phyloP scores from a whole-genome alignment of 352 stramenopile species.

The Phytopythium mirpurense region DNA sequence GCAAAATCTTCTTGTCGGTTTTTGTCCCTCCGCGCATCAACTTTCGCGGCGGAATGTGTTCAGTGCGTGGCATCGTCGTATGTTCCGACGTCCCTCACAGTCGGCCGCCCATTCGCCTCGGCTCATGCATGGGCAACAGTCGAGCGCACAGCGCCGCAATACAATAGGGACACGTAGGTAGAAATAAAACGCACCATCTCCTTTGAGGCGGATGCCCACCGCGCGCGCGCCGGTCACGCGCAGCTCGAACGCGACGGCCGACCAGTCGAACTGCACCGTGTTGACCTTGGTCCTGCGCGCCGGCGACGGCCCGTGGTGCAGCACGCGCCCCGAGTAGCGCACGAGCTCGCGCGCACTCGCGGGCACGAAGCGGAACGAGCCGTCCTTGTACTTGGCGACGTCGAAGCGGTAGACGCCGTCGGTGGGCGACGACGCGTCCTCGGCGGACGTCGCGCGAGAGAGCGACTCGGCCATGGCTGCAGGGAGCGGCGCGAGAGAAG shows the following conservation, averaged over 20 bases:
- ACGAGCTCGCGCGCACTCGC: slow-evolving; percentile 71
- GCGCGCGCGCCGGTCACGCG: slow-evolving; percentile 43
- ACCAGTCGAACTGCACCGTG: slow-evolving; percentile 85
- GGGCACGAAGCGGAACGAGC: slow-evolving; percentile 55
- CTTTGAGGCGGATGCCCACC: slow-evolving; percentile 81
- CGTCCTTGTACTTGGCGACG: slow-evolving; percentile 70
- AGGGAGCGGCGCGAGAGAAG: not conserved
- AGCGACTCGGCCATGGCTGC: not conserved
- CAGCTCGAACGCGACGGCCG: slow-evolving; percentile 60
- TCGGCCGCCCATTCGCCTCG: too few relatives aligned
- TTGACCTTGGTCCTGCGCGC: slow-evolving; percentile 79
- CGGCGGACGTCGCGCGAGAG: not conserved
- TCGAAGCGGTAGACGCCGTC: slow-evolving; percentile 77
- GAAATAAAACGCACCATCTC: slow-evolving; percentile 44
- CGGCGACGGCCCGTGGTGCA: slow-evolving; percentile 62
- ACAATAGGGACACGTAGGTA: too few relatives aligned
- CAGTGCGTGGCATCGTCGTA: slow-evolving; percentile 25
- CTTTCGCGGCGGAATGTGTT: slow-evolving; percentile 28
- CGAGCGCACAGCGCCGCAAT: too few relatives aligned
- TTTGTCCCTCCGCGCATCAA: slow-evolving; percentile 2
- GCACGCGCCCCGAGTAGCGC: slow-evolving; percentile 61
- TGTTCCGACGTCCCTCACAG: slow-evolving; percentile 9
- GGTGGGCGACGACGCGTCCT: slow-evolving; percentile 2
- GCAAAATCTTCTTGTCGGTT: not conserved
- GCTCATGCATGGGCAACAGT: too few relatives aligned